A percentile compares a stretch with the other conserved stretches of the same genome.
These are phyloP conservation scores for Rubia tinctorum DNA, from an alignment of 305 asterid species.

Conservation along the genomic window DNA sequence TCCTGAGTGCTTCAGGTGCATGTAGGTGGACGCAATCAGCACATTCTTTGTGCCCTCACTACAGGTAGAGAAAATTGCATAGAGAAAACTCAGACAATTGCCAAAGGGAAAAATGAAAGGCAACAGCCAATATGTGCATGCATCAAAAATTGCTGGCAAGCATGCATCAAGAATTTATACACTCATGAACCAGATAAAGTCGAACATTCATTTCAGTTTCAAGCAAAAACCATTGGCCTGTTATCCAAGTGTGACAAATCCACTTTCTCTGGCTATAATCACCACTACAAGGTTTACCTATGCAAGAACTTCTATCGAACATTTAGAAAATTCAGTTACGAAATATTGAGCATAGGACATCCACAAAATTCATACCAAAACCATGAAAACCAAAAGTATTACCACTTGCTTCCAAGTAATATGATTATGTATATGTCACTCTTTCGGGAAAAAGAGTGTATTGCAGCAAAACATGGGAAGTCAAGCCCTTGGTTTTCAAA, in stretches of 20 bases:
- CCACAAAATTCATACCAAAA: background rate
- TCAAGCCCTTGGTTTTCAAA: background rate
- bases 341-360: background rate
- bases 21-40: constrained; percentile 81
- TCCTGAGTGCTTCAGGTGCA: constrained; percentile 73
- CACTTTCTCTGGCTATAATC: background rate
- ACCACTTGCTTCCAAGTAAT: background rate
- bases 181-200: background rate
- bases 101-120: background rate
- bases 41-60: constrained; percentile 83
- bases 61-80: constrained; percentile 32
- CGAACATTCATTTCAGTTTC: background rate
- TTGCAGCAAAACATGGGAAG: constrained; percentile 1
- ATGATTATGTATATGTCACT: background rate
- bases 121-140: background rate
- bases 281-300: background rate
- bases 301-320: background rate
- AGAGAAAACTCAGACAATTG: constrained; percentile 16
- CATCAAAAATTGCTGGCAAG: background rate
- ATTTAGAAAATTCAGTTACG: background rate
- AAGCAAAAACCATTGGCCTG: background rate
- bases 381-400: background rate
- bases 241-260: background rate
- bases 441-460: background rate
- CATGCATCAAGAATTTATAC: background rate